These are phyloP conservation scores for Naegleria gruberi DNA, from an alignment of 208 protist species.

Conservation along the genomic window DNA sequence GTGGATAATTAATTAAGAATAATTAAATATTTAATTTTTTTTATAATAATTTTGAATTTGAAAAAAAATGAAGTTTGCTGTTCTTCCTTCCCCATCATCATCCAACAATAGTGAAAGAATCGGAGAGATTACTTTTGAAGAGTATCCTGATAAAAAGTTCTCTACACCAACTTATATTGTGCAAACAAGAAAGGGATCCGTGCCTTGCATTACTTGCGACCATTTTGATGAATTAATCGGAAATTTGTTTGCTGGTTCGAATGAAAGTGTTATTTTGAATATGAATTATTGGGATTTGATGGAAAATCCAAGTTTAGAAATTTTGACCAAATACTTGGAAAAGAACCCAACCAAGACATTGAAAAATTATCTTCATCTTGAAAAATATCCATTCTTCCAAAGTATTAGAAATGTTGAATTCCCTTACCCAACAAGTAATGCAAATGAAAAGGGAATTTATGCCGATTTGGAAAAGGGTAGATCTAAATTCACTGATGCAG, in stretches of 20 bases:
- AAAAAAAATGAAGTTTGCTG: background rate
- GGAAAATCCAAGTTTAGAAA: background rate
- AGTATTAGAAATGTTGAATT: background rate
- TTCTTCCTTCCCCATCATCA: background rate
- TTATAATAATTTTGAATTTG: no score
- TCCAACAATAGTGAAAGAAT: background rate
- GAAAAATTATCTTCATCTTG: background rate
- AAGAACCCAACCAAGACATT: background rate
- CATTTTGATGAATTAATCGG: background rate
- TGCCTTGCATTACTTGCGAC: background rate
- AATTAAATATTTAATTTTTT: no score
- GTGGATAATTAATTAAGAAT: no score
- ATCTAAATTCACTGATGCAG: background rate
- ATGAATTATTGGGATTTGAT: background rate
- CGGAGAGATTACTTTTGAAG: constrained; percentile 1
- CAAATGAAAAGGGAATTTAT: background rate
- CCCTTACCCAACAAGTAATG: background rate
- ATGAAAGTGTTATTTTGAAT: background rate
- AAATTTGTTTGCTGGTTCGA: background rate
- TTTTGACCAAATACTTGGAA: background rate
- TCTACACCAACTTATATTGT: constrained; percentile 21
- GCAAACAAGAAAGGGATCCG: background rate
- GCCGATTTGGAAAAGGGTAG: background rate
- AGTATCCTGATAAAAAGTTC: constrained; percentile 14
- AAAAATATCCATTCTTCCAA: background rate